Conservation (phyloP, 768 basidiomycete species). For the Trametes cubensis region DNA sequence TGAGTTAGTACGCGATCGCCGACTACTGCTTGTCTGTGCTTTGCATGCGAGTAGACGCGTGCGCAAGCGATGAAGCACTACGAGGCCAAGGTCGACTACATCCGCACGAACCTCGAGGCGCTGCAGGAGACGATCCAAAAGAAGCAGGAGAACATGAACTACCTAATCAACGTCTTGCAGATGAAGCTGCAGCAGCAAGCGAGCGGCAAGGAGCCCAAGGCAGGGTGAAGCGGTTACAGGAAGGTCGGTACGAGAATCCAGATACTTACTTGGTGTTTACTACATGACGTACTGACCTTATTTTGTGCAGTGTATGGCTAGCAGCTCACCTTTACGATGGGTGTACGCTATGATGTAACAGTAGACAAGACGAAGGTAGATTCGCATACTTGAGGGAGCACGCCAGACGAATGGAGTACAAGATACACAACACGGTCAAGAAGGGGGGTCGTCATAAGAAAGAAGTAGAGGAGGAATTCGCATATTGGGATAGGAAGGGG, state of each 20-base stretch:
- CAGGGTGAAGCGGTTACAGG: background rate
- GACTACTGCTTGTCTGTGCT: background rate
- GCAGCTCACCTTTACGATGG: background rate
- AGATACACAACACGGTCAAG: background rate
- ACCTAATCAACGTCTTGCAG: constrained; percentile 50
- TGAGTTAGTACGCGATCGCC: background rate
- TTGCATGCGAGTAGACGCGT: constrained; percentile 57
- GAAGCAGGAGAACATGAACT: constrained; percentile 89
- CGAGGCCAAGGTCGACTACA: constrained; percentile 75
- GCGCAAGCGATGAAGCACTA: constrained; percentile 83
- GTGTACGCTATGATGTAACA: constrained; percentile 17
- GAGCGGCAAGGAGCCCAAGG: constrained; percentile 19
- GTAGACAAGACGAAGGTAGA: constrained; percentile 7
- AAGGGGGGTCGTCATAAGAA: constrained; percentile 5
- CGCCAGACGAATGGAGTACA: background rate
- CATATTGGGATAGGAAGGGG: constrained; percentile 9
- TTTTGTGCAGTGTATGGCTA: background rate
- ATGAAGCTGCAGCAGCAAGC: constrained; percentile 26
- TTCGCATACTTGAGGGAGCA: constrained; percentile 12
- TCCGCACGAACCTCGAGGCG: constrained; percentile 80
- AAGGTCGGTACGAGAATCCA: background rate
- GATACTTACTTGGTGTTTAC: no score
- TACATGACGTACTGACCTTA: background rate
- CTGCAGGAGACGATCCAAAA: constrained; percentile 88
- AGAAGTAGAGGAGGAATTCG: background rate